Percentiles rank a stretch among this genome's conserved stretches.
These are phyloP conservation scores for Phlegmacium glaucopus DNA, from an alignment of 768 basidiomycete genomes.

Conservation along the genomic window DNA sequence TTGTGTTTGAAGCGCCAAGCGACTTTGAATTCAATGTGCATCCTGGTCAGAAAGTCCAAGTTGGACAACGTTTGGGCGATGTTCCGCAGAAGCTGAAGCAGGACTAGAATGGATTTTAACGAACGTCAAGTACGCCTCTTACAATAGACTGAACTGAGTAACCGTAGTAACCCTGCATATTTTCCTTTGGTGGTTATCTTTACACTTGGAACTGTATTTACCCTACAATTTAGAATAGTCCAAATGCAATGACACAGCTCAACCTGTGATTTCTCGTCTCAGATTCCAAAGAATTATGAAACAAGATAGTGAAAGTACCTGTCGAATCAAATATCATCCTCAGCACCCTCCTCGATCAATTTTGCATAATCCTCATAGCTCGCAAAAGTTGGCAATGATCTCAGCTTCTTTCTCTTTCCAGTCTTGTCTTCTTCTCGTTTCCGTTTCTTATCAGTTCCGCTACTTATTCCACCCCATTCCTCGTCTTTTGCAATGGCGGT, in stretches of 20 bases:
- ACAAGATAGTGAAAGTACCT: neutral
- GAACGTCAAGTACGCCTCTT: neutral
- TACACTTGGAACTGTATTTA: neutral
- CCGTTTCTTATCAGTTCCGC: slow-evolving; percentile 37
- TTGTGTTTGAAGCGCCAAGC: slow-evolving; percentile 92
- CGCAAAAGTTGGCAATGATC: slow-evolving; percentile 74
- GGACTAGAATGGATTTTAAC: slow-evolving; percentile 11
- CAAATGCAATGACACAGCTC: slow-evolving; percentile 9
- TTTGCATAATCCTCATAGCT: slow-evolving; percentile 84
- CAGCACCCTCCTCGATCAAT: slow-evolving; percentile 77
- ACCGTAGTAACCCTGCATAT: neutral
- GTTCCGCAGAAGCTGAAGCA: slow-evolving; percentile 28
- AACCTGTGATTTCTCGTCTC: slow-evolving; percentile 7
- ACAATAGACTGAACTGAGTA: neutral
- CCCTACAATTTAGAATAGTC: neutral
- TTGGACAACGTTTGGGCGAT: slow-evolving; percentile 81
- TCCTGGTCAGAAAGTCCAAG: slow-evolving; percentile 81
- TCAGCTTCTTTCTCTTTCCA: slow-evolving; percentile 64
- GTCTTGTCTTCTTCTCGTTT: slow-evolving; percentile 38
- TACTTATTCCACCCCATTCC: slow-evolving; percentile 54
- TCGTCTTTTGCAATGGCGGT: slow-evolving; percentile 44
- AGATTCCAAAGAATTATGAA: slow-evolving; percentile 14
- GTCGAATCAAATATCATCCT: slow-evolving; percentile 51
- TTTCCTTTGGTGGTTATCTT: neutral
- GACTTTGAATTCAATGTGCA: slow-evolving; percentile 76